Evolutionary conservation across 306 rosid genomes (phyloP).

Genomic region (Lotus japonicus): DNA sequence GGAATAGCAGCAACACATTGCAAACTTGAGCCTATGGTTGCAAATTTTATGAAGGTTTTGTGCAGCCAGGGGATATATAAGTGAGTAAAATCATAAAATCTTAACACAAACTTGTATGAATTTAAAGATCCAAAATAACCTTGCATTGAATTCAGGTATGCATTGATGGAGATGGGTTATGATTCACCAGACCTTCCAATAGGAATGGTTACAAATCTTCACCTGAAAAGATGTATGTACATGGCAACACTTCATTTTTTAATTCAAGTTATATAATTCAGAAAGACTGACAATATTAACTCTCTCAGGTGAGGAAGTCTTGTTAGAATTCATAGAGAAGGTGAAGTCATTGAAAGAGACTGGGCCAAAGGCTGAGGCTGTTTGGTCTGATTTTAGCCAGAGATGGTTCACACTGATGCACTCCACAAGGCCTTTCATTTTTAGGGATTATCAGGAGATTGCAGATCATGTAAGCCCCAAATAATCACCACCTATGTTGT

Average conservation of each 20-base stretch:
- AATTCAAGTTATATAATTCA: not conserved
- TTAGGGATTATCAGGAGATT: slow-evolving; percentile 64
- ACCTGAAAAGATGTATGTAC: slow-evolving; percentile 54
- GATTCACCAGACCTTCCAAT: slow-evolving; percentile 73
- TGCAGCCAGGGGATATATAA: slow-evolving; percentile 76
- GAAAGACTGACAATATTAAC: not conserved
- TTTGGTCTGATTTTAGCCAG: slow-evolving; percentile 86
- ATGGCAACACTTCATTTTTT: not conserved
- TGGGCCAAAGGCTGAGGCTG: slow-evolving; percentile 58
- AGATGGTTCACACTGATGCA: slow-evolving; percentile 87
- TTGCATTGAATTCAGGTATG: slow-evolving; percentile 42
- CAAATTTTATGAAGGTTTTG: slow-evolving; percentile 68
- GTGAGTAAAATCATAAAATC: slow-evolving; percentile 25
- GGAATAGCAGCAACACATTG: slow-evolving; percentile 65
- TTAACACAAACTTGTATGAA: not conserved
- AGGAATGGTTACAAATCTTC: slow-evolving; percentile 64
- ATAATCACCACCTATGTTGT: not conserved
- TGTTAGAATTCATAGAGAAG: slow-evolving; percentile 52
- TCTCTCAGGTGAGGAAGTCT: slow-evolving; percentile 59
- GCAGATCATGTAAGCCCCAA: slow-evolving; percentile 65
- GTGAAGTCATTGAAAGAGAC: slow-evolving; percentile 54
- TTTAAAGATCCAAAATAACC: not conserved
- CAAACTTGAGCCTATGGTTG: slow-evolving; percentile 66
- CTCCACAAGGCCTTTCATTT: slow-evolving; percentile 72
- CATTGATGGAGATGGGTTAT: slow-evolving; percentile 80